phyloP scores from a whole-genome alignment of 106 monocot species.

The Acanthochlamys bracteata region DNA sequence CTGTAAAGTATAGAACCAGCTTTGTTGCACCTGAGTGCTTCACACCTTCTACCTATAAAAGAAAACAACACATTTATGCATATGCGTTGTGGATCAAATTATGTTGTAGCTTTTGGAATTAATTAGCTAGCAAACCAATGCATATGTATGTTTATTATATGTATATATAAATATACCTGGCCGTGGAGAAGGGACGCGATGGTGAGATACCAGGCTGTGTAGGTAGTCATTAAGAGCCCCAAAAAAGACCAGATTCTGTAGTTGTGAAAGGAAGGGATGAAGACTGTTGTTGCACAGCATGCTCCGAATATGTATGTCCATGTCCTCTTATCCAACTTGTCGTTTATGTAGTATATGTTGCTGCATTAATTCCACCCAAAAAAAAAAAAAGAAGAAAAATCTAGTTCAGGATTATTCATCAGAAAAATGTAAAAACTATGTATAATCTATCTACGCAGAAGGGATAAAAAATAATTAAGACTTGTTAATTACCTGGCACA shows the following conservation, averaged over 20 bases:
- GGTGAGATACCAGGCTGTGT: slow-evolving; percentile 75
- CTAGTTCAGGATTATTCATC: not conserved
- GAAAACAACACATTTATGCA: no score
- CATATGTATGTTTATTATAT: not conserved
- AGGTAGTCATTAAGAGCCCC: slow-evolving; percentile 71
- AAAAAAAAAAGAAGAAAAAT: no score
- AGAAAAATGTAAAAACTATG: no score
- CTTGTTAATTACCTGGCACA: slow-evolving; percentile 43
- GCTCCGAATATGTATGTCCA: slow-evolving; percentile 85
- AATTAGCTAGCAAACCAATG: not conserved
- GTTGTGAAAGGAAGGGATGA: slow-evolving; percentile 89
- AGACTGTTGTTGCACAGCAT: slow-evolving; percentile 77
- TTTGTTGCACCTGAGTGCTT: slow-evolving; percentile 67
- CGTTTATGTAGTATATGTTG: slow-evolving; percentile 80
- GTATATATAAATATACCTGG: slow-evolving; percentile 30
- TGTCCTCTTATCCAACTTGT: slow-evolving; percentile 74
- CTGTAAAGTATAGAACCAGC: slow-evolving; percentile 69
- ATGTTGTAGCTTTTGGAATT: not conserved
- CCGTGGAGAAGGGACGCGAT: slow-evolving; percentile 60
- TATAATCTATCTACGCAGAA: not conserved
- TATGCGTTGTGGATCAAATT: no score
- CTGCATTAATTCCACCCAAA: slow-evolving; percentile 13
- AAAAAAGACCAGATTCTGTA: slow-evolving; percentile 77
- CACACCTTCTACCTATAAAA: slow-evolving; percentile 52
- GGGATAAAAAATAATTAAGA: not conserved